Evolutionary conservation across 2,329 filamentous ascomycete genomes (phyloP).

Genomic region (Pseudocercospora crystallina): DNA sequence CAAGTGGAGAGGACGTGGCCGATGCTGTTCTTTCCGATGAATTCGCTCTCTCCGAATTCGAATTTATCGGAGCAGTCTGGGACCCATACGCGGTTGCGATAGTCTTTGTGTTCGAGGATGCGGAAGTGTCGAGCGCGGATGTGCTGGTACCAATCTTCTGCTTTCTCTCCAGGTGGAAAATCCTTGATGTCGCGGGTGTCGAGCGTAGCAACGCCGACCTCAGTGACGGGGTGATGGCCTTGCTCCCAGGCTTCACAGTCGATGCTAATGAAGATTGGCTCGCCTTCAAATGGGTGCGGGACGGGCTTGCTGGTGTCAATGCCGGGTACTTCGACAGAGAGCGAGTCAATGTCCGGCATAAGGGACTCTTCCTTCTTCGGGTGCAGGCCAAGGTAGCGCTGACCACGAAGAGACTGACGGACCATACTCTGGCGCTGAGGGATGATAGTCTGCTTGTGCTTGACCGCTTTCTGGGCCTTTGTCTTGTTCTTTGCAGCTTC

Average conservation of each 20-base stretch:
- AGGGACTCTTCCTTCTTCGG: slow-evolving; percentile 28
- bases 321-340: slow-evolving; percentile 22
- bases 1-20: slow-evolving; percentile 51
- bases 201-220: slow-evolving; percentile 79
- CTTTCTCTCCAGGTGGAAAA: slow-evolving; percentile 60
- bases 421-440: slow-evolving; percentile 54
- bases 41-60: slow-evolving; percentile 67
- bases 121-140: slow-evolving; percentile 75
- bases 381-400: slow-evolving; percentile 71
- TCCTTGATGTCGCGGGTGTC: slow-evolving; percentile 64
- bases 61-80: slow-evolving; percentile 71
- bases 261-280: slow-evolving; percentile 72
- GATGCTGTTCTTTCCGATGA: slow-evolving; percentile 49
- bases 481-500: slow-evolving; percentile 52
- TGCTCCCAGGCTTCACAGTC: slow-evolving; percentile 82
- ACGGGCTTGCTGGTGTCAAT: slow-evolving; percentile 49
- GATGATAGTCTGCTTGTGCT: slow-evolving; percentile 44
- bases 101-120: slow-evolving; percentile 65
- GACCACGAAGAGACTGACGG: slow-evolving; percentile 61
- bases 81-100: slow-evolving; percentile 69
- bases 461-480: slow-evolving; percentile 27
- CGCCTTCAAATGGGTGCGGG: slow-evolving; percentile 51
- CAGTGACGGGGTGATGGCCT: slow-evolving; percentile 67
- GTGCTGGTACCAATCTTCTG: slow-evolving; percentile 63
- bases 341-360: slow-evolving; percentile 23